Evolutionary conservation across 805 yeast genomes (phyloP).

Genomic region (Schizosaccharomyces japonicus): DNA sequence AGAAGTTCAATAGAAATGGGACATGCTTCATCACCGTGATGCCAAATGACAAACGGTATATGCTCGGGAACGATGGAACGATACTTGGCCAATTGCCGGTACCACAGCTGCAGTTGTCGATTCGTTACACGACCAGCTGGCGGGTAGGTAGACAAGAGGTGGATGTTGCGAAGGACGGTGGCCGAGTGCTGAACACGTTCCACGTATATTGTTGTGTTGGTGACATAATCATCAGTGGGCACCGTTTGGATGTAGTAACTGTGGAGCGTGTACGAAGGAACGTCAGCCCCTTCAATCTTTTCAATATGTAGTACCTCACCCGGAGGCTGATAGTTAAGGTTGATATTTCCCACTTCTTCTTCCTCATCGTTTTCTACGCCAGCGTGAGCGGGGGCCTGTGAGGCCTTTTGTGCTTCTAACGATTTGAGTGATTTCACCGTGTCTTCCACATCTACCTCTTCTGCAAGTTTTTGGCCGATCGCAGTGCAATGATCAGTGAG

Average conservation of each 20-base stretch:
- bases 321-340: too few species aligned
- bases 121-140: not conserved
- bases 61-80: not conserved
- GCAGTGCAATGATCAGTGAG: conserved; percentile 11
- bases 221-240: not conserved
- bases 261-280: not conserved
- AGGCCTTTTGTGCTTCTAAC: too few species aligned
- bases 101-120: not conserved
- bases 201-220: not conserved
- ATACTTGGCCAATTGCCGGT: not conserved
- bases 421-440: too few species aligned
- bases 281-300: not conserved
- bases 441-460: too few species aligned
- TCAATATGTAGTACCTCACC: too few species aligned
- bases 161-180: not conserved
- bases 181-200: not conserved
- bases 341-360: too few species aligned
- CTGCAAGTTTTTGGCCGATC: too few species aligned
- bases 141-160: not conserved
- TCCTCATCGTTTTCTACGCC: too few species aligned
- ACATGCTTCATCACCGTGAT: not conserved
- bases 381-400: too few species aligned
- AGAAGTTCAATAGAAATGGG: too few species aligned
- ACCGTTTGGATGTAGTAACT: not conserved
- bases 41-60: not conserved